Evolutionary conservation across 768 basidiomycete genomes (phyloP).

Genomic region (Amanita exitialis): DNA sequence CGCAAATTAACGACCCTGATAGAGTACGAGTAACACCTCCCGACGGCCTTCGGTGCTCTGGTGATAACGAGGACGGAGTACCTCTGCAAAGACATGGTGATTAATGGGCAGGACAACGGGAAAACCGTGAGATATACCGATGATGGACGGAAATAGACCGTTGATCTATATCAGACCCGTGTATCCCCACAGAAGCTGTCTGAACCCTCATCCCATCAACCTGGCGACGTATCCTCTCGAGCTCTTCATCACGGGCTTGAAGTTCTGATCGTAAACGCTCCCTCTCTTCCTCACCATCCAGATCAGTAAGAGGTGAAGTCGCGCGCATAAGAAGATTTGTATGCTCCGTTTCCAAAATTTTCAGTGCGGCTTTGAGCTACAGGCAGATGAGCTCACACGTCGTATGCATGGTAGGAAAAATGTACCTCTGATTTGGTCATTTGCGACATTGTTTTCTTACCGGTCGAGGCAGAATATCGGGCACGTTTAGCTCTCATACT

Average conservation of each 20-base stretch:
- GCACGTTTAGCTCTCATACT: constrained; percentile 7
- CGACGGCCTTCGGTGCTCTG: not conserved
- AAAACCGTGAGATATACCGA: not conserved
- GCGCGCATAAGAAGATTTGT: constrained; percentile 16
- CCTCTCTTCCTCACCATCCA: constrained; percentile 20
- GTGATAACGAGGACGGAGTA: not conserved
- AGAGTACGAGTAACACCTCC: constrained; percentile 23
- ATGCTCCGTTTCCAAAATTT: constrained; percentile 13
- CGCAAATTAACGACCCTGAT: constrained; percentile 38
- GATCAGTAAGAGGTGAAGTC: constrained; percentile 22
- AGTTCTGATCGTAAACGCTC: constrained; percentile 19
- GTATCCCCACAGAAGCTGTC: not conserved
- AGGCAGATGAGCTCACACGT: not conserved
- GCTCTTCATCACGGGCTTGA: constrained; percentile 16
- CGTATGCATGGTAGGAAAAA: constrained; percentile 1
- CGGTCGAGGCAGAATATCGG: constrained; percentile 7
- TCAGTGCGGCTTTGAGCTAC: constrained; percentile 21
- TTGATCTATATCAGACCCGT: not conserved
- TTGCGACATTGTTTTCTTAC: constrained; percentile 17
- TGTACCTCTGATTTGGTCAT: constrained; percentile 33
- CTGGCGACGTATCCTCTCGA: constrained; percentile 17
- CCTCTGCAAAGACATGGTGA: not conserved
- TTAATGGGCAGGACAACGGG: not conserved
- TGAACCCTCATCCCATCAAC: constrained; percentile 10
- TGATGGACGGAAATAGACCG: constrained; percentile 5